Evolutionary conservation across 805 yeast genomes (phyloP), one percentile per base, ranked within the genome.

Genomic region (Nakazawaea holstii): DNA sequence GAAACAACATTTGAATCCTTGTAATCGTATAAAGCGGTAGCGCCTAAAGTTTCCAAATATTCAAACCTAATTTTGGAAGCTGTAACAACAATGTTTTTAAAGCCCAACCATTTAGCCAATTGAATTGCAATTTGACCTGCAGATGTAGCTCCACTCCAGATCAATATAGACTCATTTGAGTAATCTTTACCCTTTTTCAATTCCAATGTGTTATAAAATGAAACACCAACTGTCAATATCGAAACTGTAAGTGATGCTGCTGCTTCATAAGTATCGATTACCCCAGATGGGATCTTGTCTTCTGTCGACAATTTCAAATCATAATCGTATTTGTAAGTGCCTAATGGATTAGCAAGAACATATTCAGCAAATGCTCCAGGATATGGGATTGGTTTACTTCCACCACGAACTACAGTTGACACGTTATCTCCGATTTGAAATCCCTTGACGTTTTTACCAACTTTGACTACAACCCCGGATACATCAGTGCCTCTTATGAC

Each of bases 101-200:
- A 70, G 43, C 52, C 66, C 6, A 75, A 49, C 30, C 67, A 57
- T 54, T 76, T 76, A 14, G 84, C 84, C 39, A 81, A 52, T 67
- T 85, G 91, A 45, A 82, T 72, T 8, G 80, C 78, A 24, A 67
- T 39, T 43, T 66, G 68, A 26, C 88, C 89, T 9, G 82, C 71
- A 15, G 84, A 73, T 20, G 86, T 71, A 9, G 87, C 78, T 52
- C 84, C 91, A 57, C 84, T 83, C 82, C 84, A 79, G 39, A 81
- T 66, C 41, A 81, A 57, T 33, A 80, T 57, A 51, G 66, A 66
- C 48, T 67, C 66, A 38, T 66, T 68, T 8, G 54, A 50, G 45
- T 70, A 68, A 29, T 43, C 41, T 4, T 58, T 53, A 3, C 51
- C 27, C 31, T 53, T 49, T 20, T 50, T 53, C n/a, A 45, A 49